These are phyloP conservation scores for Lepraria neglecta DNA, from an alignment of 495 filamentous ascomycete genomes.

Conservation along the genomic window DNA sequence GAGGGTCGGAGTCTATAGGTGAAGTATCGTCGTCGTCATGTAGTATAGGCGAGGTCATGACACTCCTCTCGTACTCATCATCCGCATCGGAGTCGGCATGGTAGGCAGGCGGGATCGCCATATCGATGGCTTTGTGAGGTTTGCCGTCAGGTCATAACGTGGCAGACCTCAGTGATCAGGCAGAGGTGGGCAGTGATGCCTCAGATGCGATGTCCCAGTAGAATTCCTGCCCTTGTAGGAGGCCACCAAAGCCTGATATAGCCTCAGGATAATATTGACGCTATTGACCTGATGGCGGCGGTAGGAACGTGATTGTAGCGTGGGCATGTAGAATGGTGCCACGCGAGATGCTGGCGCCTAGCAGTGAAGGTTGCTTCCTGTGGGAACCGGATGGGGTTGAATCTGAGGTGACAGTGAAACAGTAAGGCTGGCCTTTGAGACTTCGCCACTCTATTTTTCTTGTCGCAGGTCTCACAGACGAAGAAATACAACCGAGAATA, in stretches of 20 bases:
- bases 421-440: background rate
- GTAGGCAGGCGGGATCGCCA: constrained; percentile 33
- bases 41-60: constrained; percentile 66
- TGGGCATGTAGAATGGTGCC: background rate
- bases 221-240: background rate
- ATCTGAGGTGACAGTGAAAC: background rate
- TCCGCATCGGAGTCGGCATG: constrained; percentile 71
- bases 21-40: constrained; percentile 73
- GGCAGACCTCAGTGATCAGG: background rate
- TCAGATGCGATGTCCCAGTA: background rate
- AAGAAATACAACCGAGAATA: no score
- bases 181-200: background rate
- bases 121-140: background rate
- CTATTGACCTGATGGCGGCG: background rate
- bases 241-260: background rate
- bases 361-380: background rate
- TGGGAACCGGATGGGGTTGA: background rate
- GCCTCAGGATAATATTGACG: background rate
- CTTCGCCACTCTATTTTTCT: background rate
- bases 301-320: background rate
- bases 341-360: constrained; percentile 9
- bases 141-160: constrained; percentile 8
- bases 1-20: constrained; percentile 72
- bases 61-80: constrained; percentile 85
- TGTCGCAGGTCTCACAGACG: no score